These are phyloP conservation scores for Spiraea crenata DNA, from an alignment of 331 rosid species.

Conservation along the genomic window DNA sequence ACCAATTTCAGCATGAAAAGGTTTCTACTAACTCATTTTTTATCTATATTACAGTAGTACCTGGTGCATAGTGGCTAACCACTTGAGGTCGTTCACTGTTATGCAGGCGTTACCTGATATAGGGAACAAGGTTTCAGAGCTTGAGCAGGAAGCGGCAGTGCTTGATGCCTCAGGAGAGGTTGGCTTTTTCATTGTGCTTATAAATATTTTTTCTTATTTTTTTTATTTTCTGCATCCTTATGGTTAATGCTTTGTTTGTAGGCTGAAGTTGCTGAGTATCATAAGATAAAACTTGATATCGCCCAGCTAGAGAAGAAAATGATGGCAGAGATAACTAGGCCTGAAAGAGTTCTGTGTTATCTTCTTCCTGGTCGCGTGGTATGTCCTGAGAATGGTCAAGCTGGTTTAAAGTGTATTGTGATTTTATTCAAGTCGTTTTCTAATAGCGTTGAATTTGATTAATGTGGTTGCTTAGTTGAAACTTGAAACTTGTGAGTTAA, in stretches of 20 bases:
- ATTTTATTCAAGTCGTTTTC: not conserved
- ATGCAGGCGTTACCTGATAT: constrained; percentile 87
- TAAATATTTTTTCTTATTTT: constrained; percentile 10
- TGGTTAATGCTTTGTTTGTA: constrained; percentile 27
- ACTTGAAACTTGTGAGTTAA: not conserved
- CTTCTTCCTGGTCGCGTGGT: constrained; percentile 99
- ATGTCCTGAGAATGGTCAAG: constrained; percentile 26
- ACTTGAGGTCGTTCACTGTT: constrained; percentile 15
- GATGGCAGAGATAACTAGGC: constrained; percentile 90
- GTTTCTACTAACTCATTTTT: constrained; percentile 41
- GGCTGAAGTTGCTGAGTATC: constrained; percentile 91
- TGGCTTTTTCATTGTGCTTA: constrained; percentile 16
- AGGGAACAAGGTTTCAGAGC: constrained; percentile 67
- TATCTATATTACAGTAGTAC: constrained; percentile 1
- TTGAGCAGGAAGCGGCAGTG: constrained; percentile 81
- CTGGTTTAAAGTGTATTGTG: not conserved
- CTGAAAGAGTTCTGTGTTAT: constrained; percentile 76
- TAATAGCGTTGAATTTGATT: not conserved
- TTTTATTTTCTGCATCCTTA: not conserved
- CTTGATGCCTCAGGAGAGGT: constrained; percentile 98
- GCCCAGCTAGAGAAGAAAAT: constrained; percentile 88
- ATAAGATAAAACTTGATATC: constrained; percentile 75
- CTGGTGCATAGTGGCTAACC: constrained; percentile 21
- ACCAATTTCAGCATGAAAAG: constrained; percentile 97
- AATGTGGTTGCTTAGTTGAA: not conserved